A percentile compares a stretch with the other conserved stretches of the same genome.
Evolutionary conservation across 208 protist genomes (phyloP).

Genomic region (Dictyostelium gargantuum): DNA sequence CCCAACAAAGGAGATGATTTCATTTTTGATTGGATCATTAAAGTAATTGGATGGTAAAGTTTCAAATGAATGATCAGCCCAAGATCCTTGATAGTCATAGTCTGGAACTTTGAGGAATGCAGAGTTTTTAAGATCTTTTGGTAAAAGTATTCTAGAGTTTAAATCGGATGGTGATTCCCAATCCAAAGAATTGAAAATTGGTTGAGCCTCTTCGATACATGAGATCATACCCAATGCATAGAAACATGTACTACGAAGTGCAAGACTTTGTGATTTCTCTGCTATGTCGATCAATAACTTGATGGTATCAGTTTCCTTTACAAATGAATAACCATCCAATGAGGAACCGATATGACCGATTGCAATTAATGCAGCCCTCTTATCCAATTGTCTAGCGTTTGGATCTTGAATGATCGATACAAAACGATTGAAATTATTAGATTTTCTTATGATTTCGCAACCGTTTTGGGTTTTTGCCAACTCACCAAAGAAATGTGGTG

Average conservation of each 20-base stretch:
- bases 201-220: conserved; percentile 47
- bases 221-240: conserved; percentile 72
- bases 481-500: conserved; percentile 80
- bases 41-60: background rate
- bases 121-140: conserved; percentile 65
- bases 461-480: conserved; percentile 78
- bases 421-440: background rate
- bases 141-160: conserved; percentile 63
- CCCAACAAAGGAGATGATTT: conserved; percentile 47
- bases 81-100: conserved; percentile 65
- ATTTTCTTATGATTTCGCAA: conserved; percentile 40
- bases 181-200: conserved; percentile 7
- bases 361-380: conserved; percentile 31
- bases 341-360: conserved; percentile 73
- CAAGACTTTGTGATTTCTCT: conserved; percentile 55
- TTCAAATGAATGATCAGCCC: conserved; percentile 37
- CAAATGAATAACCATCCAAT: conserved; percentile 46
- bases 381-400: background rate
- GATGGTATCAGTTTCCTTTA: conserved; percentile 27
- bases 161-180: conserved; percentile 70
- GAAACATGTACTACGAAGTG: conserved; percentile 73
- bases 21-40: conserved; percentile 43
- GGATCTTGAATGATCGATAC: background rate
- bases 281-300: conserved; percentile 37
- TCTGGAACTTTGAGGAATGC: background rate